Base-by-base conservation (phyloP, 2,329 filamentous ascomycete species). In the Aspergillus sp. region DNA sequence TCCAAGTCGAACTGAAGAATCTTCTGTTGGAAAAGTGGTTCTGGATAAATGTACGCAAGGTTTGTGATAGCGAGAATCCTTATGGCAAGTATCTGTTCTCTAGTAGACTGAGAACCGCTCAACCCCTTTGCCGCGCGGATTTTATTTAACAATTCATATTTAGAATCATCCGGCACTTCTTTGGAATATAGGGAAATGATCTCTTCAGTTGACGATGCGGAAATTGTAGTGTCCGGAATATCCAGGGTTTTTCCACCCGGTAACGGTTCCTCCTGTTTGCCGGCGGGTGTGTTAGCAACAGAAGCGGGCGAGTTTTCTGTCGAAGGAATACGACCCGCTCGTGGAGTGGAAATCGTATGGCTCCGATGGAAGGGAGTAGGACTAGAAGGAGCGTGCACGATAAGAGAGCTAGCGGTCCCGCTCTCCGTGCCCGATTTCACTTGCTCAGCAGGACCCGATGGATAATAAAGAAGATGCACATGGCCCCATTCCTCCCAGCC, bases 61-160 rank as follows among this genome's bases (percentile, higher is more conserved):
- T 98, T 99, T 22, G 90, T 89, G 59, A 98, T 88, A 13, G 93
- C 92, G 42, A 99, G 81, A 39, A 98, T 80, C 33, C 93, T 89
- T 53, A 93, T 86, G 37, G 89, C 86, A 49, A 99, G 81, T 15
- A 93, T 86, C 65, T 89, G 83, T 69, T 91, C 89, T 45, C 92
- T 86, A 20, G 84, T 84, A 58, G 87, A 82, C 12, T 81, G 72
- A 1, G 89, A 87, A 1, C 81, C 83, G 33, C 85, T 80, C 57
- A 99, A 80, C 13, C 91, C 91, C 72, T 92, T 89, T n/a, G 92
- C 90, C 57, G 89, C 85, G 58, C 95, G 88, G 20, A 97, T 77
- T 54, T 91, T 89, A 65, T 93, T 88, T 44, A 99, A 85, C 37
- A 93, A 81, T 64, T 98, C 95, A 69, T 96, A 98, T 63, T 87